Base-by-base conservation (phyloP, 176 grass and related monocot genomes). In the Zizania latifolia region DNA sequence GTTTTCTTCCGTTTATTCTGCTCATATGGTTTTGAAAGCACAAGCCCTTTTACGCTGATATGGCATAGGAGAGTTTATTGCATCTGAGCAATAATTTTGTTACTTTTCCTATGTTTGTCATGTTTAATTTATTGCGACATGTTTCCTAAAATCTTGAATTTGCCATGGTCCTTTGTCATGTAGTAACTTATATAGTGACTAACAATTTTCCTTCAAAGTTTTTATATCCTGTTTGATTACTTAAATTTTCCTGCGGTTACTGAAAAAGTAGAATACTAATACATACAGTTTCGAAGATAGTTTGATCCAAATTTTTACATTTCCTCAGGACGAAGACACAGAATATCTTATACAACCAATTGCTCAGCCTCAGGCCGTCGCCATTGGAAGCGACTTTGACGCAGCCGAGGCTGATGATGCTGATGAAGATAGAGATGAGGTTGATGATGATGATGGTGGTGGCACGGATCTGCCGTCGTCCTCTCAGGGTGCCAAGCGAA, bases 261-360 rank as follows among this genome's bases (percentile, higher is more conserved):
- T 26, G 11, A 39, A 24, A 54, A 53, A 40, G 19, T 37, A 74
- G 19, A 22, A 53, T 22, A 9, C 1, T 53, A 2, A n/a, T n/a
- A 72, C 57, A 33, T 24, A 1, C 23, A 57, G 1, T 67, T 75
- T 3, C 27, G 22, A 62, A 43, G 11, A 66, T 19, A 51, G 26
- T 55, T 55, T 27, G 0, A 63, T 57, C 17, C 32, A 8, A 16
- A n/a, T n/a, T 41, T 45, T 35, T 30, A 17, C 8, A 62, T 54
- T 43, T 85, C 6, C n/a, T 38, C 57, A 97, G 94, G 94, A 97
- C 74, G 93, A 97, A 70, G 87, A 88, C 37, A 86, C 77, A 8
- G 94, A 93, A n/a, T 97, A 93, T 87, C 74, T 93, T 41, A 86
- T 97, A 35, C 94, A 93, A 38, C 91, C 87, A 5, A 89, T 93